Evolutionary conservation across 352 stramenopile species (phyloP).

Genomic region (Vaucheria bursata): DNA sequence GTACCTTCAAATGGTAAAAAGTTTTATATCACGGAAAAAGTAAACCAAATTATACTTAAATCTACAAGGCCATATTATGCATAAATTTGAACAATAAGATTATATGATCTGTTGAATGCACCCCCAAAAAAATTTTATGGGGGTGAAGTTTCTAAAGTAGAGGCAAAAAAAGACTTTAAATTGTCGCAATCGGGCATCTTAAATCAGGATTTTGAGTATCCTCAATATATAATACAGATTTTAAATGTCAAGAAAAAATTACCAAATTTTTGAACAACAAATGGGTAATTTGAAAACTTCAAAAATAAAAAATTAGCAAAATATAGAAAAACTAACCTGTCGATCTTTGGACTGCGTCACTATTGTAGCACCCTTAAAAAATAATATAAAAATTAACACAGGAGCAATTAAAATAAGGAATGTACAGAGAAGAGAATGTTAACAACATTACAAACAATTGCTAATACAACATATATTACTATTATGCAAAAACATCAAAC

Average conservation of each 20-base stretch:
- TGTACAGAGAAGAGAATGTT: neutral
- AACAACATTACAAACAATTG: neutral
- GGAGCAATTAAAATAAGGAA: neutral
- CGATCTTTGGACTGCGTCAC: slow-evolving; percentile 46
- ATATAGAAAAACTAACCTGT: neutral
- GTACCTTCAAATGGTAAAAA: neutral
- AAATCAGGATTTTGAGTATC: neutral
- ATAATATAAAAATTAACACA: neutral
- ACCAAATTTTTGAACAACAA: neutral
- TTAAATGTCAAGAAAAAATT: neutral
- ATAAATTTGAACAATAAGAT: too few species aligned
- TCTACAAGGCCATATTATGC: neutral
- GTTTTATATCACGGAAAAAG: neutral
- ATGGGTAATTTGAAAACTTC: neutral
- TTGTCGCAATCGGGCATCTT: neutral
- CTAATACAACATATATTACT: neutral
- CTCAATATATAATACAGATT: neutral
- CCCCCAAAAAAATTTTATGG: neutral
- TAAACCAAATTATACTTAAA: neutral
- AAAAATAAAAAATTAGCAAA: neutral
- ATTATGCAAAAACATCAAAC: neutral
- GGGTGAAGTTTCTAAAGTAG: neutral
- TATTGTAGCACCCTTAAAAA: slow-evolving; percentile 26
- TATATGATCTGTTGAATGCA: too few species aligned
- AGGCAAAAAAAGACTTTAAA: neutral